Conservation (phyloP, 345 rosid species). For the Lumnitzera racemosa region DNA sequence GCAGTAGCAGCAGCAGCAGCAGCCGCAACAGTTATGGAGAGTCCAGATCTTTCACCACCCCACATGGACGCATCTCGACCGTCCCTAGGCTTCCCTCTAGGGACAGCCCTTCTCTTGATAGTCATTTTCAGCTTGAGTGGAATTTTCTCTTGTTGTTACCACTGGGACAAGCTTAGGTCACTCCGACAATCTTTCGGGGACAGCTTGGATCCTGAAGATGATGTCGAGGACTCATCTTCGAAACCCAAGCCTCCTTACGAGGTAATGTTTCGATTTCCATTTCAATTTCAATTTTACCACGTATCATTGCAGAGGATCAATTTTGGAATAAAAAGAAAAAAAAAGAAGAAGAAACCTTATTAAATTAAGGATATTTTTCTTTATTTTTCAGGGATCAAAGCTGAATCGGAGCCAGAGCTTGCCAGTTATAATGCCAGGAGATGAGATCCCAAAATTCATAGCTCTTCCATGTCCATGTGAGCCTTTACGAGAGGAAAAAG, state of each 20-base stretch:
- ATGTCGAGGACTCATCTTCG: conserved; percentile 42
- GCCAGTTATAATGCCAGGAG: conserved; percentile 94
- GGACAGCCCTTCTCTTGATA: conserved; percentile 82
- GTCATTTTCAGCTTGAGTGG: conserved; percentile 86
- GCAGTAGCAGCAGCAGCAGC: not conserved
- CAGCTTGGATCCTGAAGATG: conserved; percentile 28
- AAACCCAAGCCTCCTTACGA: conserved; percentile 27
- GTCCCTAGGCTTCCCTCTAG: conserved; percentile 87
- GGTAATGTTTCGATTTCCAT: conserved; percentile 26
- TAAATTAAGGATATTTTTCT: not conserved
- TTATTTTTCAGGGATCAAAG: conserved; percentile 40
- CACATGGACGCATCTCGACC: conserved; percentile 80
- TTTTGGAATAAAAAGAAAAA: too few species aligned
- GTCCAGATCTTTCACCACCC: conserved; percentile 56
- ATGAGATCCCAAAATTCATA: conserved; percentile 69
- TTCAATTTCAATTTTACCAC: not conserved
- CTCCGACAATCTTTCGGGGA: conserved; percentile 57
- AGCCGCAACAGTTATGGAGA: conserved; percentile 40
- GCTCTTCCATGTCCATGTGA: conserved; percentile 89
- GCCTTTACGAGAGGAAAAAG: conserved; percentile 46
- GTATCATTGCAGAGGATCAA: not conserved
- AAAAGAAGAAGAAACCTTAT: too few species aligned
- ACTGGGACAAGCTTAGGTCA: conserved; percentile 90
- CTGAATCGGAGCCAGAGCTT: conserved; percentile 42
- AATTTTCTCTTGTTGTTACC: conserved; percentile 96